Percentiles rank a stretch among this genome's conserved stretches.
Conservation (phyloP, 441 rosid genomes). For the Erodium moschatum region DNA sequence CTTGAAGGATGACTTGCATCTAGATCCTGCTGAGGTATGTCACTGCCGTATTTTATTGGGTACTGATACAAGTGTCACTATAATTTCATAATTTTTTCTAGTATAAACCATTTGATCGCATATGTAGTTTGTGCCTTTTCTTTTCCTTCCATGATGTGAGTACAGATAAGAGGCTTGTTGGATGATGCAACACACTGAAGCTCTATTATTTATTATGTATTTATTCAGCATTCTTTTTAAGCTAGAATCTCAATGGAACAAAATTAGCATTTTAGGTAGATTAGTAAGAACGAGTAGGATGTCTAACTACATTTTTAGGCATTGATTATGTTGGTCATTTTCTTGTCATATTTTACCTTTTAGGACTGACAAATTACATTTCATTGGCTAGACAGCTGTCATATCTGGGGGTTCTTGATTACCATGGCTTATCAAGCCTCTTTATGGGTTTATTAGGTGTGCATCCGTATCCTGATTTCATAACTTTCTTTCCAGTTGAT, state of each 20-base stretch:
- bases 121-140: neutral
- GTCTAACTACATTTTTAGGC: no score
- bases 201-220: neutral
- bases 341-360: conserved; percentile 5
- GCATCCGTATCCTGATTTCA: conserved; percentile 13
- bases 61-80: neutral
- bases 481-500: conserved; percentile 4
- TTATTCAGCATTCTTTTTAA: neutral
- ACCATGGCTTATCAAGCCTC: conserved; percentile 94
- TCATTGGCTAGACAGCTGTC: conserved; percentile 87
- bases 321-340: neutral
- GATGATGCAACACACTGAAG: neutral
- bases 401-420: conserved; percentile 80
- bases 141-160: conserved; percentile 1
- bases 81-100: neutral
- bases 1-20: conserved; percentile 84
- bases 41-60: neutral
- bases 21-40: conserved; percentile 94
- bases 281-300: neutral
- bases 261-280: neutral
- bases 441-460: conserved; percentile 88
- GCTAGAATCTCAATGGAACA: neutral
- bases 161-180: neutral
- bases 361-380: conserved; percentile 38
- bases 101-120: neutral